Evolutionary conservation across 495 filamentous ascomycete species (phyloP), one percentile per base, ranked within the genome.

Genomic region (Neurospora tetraspora): DNA sequence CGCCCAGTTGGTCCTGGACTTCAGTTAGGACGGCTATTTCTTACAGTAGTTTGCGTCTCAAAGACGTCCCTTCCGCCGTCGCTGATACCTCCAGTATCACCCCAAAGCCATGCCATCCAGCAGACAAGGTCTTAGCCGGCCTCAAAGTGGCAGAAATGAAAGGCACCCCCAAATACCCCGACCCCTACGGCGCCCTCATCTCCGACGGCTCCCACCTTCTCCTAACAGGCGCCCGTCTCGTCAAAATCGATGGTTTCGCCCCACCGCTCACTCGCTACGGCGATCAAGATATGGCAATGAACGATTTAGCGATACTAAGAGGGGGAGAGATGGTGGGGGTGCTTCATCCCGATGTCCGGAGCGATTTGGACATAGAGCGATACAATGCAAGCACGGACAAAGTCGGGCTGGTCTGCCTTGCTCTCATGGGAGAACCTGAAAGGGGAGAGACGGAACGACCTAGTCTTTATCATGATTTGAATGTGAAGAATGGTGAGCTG

Each of bases 1-100:
- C 42, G 5, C 72, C 74, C 2, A 69, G 53, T 4, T 75, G 74
- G 74, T 73, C 72, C 6, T 75, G 74, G 74, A 73, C 73, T 43
- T 39, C 72, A 43, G 42, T 43, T 0, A 18, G 42, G 42, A 43
- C 42, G 7, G 0, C 42, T n/a, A n/a, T 43, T 9, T 43, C 18
- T 0, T 43, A 43, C 2, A 43, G 18, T 18, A 43, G 42, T 43
- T 43, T 43, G 42, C 42, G 42, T 43, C 42, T 43, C 18, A 43
- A 43, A 43, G 40, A 43, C 6, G 16, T 18, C 5, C 7, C 40
- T 18, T 3, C 8, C 16, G 2, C 3, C 40, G 40, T 43, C 16
- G 6, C 16, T 2, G 40, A 43, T 43, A n/a, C 40, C 40, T 43
- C 40, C 18, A 9, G 6, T 43, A n/a, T 3, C 16, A 43, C 1